Evolutionary conservation across 1,284 basidiomycete genomes (phyloP), one percentile per base, ranked within the genome.

Genomic region (Schizophyllum amplum): DNA sequence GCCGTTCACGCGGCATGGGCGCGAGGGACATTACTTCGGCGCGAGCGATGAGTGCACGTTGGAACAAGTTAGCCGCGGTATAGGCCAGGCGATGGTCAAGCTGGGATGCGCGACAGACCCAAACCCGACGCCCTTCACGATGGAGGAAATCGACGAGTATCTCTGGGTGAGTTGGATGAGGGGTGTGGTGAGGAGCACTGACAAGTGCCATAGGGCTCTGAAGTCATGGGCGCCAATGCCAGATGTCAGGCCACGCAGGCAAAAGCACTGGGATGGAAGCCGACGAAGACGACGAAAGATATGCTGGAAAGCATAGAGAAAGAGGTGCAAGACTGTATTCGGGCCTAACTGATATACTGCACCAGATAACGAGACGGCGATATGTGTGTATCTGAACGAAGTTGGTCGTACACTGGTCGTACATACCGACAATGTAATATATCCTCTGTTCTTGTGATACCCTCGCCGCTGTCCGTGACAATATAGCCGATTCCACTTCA

Each of bases 201-300:
- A 21, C 24, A 15, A 20, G 27, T 20, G 54, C 6, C 20, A 27
- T 11, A 33, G 17, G 21, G 64, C 62, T 59, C 61, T 6, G 62
- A 62, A 15, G 73, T 74, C 59, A 68, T 81, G 22, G 83, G 83
- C 5, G 68, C 75, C 0, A 84, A 86, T 67, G 77, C 81, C 15
- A 76, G 79, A 26, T 76, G 74, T 59, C 70, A 68, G 23, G 76
- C 75, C 1, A 79, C 75, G 57, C 71, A 79, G n/a, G 76, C 75
- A 2, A 75, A 77, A 54, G 67, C 71, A 1, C n/a, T 81, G 50
- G 78, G 78, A 33, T 75, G 72, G 73, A 65, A 59, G 33, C 70
- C 72, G 4, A 64, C 60, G 22, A 60, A 68, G 52, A 65, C 61
- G 5, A 70, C 60, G 4, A 54, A 49, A 46, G 67, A 71, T 54